Base-by-base conservation (phyloP, 192 early-diverging fungal species). In the Linnemannia hyalina region DNA sequence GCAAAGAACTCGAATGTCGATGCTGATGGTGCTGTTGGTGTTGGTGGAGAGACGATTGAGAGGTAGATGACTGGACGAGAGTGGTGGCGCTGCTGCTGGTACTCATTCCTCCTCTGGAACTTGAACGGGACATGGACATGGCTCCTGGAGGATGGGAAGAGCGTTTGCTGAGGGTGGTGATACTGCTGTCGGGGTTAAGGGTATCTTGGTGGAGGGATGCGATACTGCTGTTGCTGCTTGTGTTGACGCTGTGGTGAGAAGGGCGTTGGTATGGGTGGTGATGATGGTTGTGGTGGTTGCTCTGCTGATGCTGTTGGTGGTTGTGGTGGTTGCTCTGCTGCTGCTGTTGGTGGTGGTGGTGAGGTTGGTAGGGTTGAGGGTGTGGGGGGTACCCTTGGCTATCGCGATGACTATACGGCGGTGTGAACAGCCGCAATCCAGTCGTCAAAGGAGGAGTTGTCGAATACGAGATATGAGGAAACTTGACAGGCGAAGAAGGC, bases 121-220 rank as follows among this genome's bases (percentile, higher is more conserved):
- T 70, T 9, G 80, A 80, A 15, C 70, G 78, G 16, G 78, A 79
- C 40, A 65, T 65, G 16, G 78, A 79, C 40, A 65, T 65, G 35
- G 16, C 41, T 10, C 71, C 79, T 40, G 35, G 3, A 10, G 18
- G 9, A 32, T 72, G 35, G 18, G 40, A 42, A 4, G 23, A 47
- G 65, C 60, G 52, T 65, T 35, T 79, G 49, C 3, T 65, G 55
- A 65, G 23, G 77, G 20, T 55, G 3, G 38, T 40, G 38, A 40
- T 40, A 40, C 38, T 40, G 46, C 42, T 82, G 69, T 0, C 68
- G 63, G 8, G 38, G 54, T 35, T 65, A 71, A 73, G 42, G 2
- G 73, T 71, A 3, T 46, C 41, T 68, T 73, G 76, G 2, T 76
- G 80, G 60, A 26, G 8, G 2, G 55, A 60, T 26, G n/a, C 7